Evolutionary conservation across 495 filamentous ascomycete species (phyloP).

Genomic region (Penicillium herquei): DNA sequence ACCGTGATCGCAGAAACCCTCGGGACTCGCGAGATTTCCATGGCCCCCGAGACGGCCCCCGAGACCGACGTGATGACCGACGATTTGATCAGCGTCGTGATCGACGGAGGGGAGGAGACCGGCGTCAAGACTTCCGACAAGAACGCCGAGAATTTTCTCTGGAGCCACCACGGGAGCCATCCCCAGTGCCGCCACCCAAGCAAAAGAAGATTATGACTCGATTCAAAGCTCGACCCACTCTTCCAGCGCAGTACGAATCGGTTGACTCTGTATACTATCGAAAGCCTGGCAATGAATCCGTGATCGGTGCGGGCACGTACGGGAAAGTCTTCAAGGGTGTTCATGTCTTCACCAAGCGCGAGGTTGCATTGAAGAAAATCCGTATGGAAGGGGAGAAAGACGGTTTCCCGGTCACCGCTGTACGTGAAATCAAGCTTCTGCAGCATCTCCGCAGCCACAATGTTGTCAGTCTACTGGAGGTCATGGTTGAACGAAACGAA

Average conservation of each 20-base stretch:
- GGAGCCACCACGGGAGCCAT: constrained; percentile 10
- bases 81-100: constrained; percentile 40
- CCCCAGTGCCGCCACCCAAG: constrained; percentile 43
- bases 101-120: constrained; percentile 27
- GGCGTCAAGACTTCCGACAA: constrained; percentile 33
- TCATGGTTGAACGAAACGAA: constrained; percentile 98
- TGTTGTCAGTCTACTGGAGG: constrained; percentile 77
- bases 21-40: constrained; percentile 50
- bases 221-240: constrained; percentile 65
- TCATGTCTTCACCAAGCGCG: constrained; percentile 86
- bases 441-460: constrained; percentile 91
- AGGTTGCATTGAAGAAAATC: constrained; percentile 92
- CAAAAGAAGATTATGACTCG: constrained; percentile 70
- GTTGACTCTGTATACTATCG: constrained; percentile 88
- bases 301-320: constrained; percentile 90
- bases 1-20: constrained; percentile 37
- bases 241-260: constrained; percentile 66
- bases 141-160: constrained; percentile 43
- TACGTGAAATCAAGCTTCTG: constrained; percentile 94
- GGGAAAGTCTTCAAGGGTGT: constrained; percentile 99
- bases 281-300: constrained; percentile 91
- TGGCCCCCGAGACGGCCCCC: constrained; percentile 50
- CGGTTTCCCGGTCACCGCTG: constrained; percentile 95
- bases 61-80: constrained; percentile 47
- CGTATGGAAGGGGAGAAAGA: constrained; percentile 96